These are phyloP conservation scores for Erysimum pusillum DNA, from an alignment of 441 rosid species.

Conservation along the genomic window DNA sequence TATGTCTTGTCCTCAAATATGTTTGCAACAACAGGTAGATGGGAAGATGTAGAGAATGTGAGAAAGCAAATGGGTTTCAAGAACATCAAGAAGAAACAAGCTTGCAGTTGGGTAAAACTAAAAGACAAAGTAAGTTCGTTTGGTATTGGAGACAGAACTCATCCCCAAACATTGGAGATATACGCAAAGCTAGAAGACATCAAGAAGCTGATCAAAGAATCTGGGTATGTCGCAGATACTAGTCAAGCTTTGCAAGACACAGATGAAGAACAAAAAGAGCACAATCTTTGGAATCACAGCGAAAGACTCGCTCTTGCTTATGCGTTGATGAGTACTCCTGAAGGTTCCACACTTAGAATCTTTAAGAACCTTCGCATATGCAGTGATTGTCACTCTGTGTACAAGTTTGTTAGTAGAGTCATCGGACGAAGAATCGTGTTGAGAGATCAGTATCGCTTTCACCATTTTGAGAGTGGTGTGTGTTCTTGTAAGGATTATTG, in stretches of 20 bases:
- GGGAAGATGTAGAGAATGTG: slow-evolving; percentile 77
- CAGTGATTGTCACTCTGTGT: slow-evolving; percentile 82
- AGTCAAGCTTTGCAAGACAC: slow-evolving; percentile 84
- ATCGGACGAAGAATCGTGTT: slow-evolving; percentile 58
- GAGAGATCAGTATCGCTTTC: slow-evolving; percentile 81
- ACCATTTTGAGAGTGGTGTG: slow-evolving; percentile 71
- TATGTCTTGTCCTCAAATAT: slow-evolving; percentile 85
- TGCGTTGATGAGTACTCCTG: slow-evolving; percentile 70
- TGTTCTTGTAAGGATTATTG: slow-evolving; percentile 86
- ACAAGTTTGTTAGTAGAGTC: slow-evolving; percentile 69
- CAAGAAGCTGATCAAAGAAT: slow-evolving; percentile 78
- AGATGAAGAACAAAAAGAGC: slow-evolving; percentile 90
- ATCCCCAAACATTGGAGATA: slow-evolving; percentile 64
- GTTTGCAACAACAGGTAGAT: slow-evolving; percentile 81
- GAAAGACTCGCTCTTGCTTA: slow-evolving; percentile 89
- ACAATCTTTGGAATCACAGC: slow-evolving; percentile 86
- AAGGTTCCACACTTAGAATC: slow-evolving; percentile 63
- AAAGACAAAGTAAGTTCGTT: slow-evolving; percentile 64
- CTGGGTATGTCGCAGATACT: slow-evolving; percentile 79
- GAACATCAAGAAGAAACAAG: slow-evolving; percentile 81
- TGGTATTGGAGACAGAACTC: slow-evolving; percentile 78
- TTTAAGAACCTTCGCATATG: slow-evolving; percentile 91
- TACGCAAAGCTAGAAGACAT: slow-evolving; percentile 75
- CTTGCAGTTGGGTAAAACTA: slow-evolving; percentile 92
- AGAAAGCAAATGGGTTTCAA: slow-evolving; percentile 77